Base-by-base conservation (phyloP, 2,329 filamentous ascomycete genomes). In the Neopestalotiopsis rosae region DNA sequence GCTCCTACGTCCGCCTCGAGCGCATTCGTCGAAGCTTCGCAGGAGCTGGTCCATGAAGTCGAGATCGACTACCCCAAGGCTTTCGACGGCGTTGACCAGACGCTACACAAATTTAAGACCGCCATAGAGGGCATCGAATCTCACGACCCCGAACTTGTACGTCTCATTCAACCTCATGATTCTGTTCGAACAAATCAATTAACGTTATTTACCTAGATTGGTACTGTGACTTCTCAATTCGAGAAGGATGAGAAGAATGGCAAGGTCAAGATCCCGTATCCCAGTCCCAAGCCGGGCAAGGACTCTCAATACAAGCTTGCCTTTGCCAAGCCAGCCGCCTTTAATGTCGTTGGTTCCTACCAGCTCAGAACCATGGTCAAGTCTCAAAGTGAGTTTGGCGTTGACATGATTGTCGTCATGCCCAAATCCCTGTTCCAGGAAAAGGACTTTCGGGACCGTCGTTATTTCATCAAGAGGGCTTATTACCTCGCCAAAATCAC, bases 401-500 rank as follows among this genome's bases (percentile, higher is more conserved):
- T 98, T 69, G 95, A 98, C 79, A 89, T 98, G 87, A 90, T 95
- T 5, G 89, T 97, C 17, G 92, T 92, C 62, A 97, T 99, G 90
- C 95, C 96, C 5, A 80, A 84, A 68, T 82, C 87, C 1, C 81
- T 97, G 13, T 95, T 98, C 75, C 94, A 97, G 76, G 93, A 97
- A 59, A 98, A 98, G 81, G 96, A 99, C 80, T 98, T 95, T 78
- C 86, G 95, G 64, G 94, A 97, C 79, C 88, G 96, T 84, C 90
- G 96, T 70, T 98, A 97, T 82, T 97, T 98, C 77, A 95, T 98
- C 82, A 97, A 97, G 76, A 87, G 95, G 71, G 93, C 96, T 13
- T 98, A 95, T 80, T 98, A 97, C 77, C 83, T 98, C 65, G 94
- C 95, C 42, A 94, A 92, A 72, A 84, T 98, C 68, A 90, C 94